These are phyloP conservation scores for Aspergillus sergii DNA, from an alignment of 2,329 filamentous ascomycete genomes.

Conservation along the genomic window DNA sequence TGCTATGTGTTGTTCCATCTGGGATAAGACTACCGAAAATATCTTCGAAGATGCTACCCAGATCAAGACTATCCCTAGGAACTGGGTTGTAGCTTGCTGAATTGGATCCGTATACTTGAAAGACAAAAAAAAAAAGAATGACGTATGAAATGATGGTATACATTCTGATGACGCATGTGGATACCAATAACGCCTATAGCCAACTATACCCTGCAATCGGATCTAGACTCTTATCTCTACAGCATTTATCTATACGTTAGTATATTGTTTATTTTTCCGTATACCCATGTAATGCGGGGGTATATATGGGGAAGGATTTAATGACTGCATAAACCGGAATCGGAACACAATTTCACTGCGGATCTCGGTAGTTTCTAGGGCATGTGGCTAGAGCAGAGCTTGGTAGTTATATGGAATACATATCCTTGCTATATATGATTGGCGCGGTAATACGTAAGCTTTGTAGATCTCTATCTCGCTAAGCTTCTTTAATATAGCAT, in stretches of 20 bases:
- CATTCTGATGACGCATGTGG: no score
- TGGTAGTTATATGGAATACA: no score
- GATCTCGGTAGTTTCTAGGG: background rate
- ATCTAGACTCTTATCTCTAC: fast-evolving
- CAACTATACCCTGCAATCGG: background rate
- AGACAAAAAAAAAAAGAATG: background rate
- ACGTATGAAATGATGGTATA: background rate
- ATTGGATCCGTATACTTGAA: background rate
- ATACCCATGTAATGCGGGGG: background rate
- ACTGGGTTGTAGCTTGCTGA: background rate
- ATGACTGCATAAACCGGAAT: background rate
- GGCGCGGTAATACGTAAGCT: no score
- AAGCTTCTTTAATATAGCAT: no score
- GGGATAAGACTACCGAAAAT: background rate
- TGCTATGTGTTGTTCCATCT: background rate
- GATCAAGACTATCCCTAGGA: background rate
- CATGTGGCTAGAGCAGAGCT: no score
- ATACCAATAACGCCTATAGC: no score
- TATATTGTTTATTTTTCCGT: background rate
- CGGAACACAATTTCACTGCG: background rate
- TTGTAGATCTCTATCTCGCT: no score
- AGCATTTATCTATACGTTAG: background rate
- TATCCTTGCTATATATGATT: no score
- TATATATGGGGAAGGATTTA: background rate
- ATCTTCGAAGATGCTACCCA: background rate